phyloP scores from a whole-genome alignment of 2,329 filamentous ascomycete genomes.

The Sphaerulina populicola region DNA sequence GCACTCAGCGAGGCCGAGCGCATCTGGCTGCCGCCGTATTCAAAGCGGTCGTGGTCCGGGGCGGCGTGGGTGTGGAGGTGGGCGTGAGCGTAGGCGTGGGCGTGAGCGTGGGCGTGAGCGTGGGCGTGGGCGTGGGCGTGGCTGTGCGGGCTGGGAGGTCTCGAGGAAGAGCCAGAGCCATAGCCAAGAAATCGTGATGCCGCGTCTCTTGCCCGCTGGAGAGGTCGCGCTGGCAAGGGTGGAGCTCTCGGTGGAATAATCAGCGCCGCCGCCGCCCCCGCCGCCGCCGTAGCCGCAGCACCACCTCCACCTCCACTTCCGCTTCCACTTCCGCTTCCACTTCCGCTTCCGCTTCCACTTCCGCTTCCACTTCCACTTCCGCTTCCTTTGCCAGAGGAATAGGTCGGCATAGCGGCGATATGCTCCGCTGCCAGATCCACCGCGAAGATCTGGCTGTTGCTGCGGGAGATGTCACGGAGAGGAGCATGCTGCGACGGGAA shows the following conservation, averaged over 20 bases:
- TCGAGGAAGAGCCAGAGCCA: slow-evolving; percentile 24
- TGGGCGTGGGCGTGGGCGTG: too few species aligned
- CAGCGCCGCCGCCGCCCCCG: slow-evolving; percentile 2
- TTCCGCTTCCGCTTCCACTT: too few species aligned
- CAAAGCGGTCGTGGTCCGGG: slow-evolving; percentile 19
- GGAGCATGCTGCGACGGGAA: too few species aligned
- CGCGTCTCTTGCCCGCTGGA: slow-evolving; percentile 30
- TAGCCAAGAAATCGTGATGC: slow-evolving; percentile 22
- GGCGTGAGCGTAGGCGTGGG: too few species aligned
- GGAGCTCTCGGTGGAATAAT: slow-evolving; percentile 15
- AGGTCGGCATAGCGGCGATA: slow-evolving; percentile 1
- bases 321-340: too few species aligned
- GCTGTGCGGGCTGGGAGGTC: slow-evolving; percentile 23
- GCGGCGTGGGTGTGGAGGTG: too few species aligned
- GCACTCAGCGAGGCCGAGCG: slow-evolving; percentile 25
- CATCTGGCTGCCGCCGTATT: slow-evolving; percentile 17
- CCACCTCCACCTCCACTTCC: too few species aligned
- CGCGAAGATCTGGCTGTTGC: not conserved
- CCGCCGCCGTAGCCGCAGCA: too few species aligned
- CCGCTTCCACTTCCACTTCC: too few species aligned
- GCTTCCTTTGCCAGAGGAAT: too few species aligned
- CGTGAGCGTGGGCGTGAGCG: too few species aligned
- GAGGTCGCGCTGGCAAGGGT: slow-evolving; percentile 21
- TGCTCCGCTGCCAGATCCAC: slow-evolving; percentile 4
- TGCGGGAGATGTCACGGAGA: too few species aligned